A percentile compares a stretch with the other conserved stretches of the same genome.
phyloP scores from a whole-genome alignment of 2,329 filamentous ascomycete species.

The Arthrobotrys conoides region DNA sequence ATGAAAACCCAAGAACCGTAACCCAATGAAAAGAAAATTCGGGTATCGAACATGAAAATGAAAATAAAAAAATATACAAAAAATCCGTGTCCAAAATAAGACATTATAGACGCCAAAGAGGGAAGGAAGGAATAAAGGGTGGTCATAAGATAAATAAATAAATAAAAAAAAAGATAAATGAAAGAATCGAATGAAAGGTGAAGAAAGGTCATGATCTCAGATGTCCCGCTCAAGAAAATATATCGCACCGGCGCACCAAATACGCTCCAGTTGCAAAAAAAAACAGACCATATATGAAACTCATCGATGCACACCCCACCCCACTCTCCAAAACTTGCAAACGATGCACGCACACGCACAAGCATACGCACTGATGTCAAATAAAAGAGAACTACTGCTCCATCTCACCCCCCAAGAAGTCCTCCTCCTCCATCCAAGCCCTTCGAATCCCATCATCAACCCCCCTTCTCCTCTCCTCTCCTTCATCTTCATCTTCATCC shows the following conservation, averaged over 20 bases:
- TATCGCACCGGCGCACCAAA: slow-evolving; percentile 13
- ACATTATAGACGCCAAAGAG: slow-evolving; percentile 33
- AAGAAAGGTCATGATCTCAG: not conserved
- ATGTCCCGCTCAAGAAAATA: slow-evolving; percentile 12
- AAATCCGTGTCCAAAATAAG: slow-evolving; percentile 21
- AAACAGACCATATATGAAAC: not conserved
- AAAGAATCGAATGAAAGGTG: not conserved
- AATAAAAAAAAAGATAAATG: not conserved
- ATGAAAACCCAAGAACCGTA: not conserved
- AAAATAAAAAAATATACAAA: not conserved
- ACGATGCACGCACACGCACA: not conserved
- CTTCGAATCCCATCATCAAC: slow-evolving; percentile 54
- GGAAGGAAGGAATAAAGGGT: not conserved
- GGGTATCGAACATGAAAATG: slow-evolving; percentile 43
- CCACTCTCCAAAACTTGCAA: not conserved
- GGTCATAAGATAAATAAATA: slow-evolving; percentile 5
- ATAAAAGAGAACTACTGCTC: slow-evolving; percentile 35
- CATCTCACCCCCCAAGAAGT: slow-evolving; percentile 41
- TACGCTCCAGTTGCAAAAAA: slow-evolving; percentile 32
- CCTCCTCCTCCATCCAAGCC: slow-evolving; percentile 59
- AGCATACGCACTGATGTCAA: not conserved
- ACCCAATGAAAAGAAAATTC: slow-evolving; percentile 16
- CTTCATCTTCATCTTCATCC: slow-evolving; percentile 43
- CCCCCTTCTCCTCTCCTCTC: slow-evolving; percentile 42
- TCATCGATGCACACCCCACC: no score